A percentile compares a stretch with the other conserved stretches of the same genome.
Conservation (phyloP, 495 filamentous ascomycete species). For the Cairneyella variabilis region DNA sequence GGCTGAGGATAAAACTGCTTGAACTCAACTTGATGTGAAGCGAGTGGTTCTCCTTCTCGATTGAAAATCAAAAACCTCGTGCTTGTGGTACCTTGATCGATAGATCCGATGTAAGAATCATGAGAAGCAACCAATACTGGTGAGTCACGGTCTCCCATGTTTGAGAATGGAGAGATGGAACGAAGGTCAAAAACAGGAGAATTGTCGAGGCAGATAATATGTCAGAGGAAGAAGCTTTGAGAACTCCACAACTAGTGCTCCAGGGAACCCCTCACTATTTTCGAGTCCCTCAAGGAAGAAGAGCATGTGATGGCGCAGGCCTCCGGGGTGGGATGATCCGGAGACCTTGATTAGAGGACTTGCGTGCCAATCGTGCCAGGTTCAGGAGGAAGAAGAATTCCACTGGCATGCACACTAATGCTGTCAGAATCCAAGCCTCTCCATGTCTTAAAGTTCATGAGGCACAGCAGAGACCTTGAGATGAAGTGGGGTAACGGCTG, state of each 20-base stretch:
- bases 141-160: constrained; percentile 12
- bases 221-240: not conserved
- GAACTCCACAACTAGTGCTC: not conserved
- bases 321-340: not conserved
- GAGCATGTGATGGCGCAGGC: constrained; percentile 1
- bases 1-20: constrained; percentile 81
- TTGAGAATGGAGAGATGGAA: not conserved
- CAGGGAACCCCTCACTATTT: not conserved
- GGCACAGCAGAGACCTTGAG: too few relatives aligned
- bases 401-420: too few relatives aligned
- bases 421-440: too few relatives aligned
- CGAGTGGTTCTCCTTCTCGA: constrained; percentile 72
- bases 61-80: constrained; percentile 93
- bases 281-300: not conserved
- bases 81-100: constrained; percentile 94
- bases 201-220: not conserved
- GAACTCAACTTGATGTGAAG: constrained; percentile 88
- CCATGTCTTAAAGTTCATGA: too few relatives aligned
- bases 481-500: not conserved
- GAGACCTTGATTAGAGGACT: not conserved
- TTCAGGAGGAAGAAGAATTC: too few relatives aligned
- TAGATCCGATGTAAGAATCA: constrained; percentile 47
- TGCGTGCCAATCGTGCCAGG: too few relatives aligned
- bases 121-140: constrained; percentile 4
- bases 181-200: not conserved